phyloP scores from a whole-genome alignment of 106 monocot species.

The Dendrobium officinale region DNA sequence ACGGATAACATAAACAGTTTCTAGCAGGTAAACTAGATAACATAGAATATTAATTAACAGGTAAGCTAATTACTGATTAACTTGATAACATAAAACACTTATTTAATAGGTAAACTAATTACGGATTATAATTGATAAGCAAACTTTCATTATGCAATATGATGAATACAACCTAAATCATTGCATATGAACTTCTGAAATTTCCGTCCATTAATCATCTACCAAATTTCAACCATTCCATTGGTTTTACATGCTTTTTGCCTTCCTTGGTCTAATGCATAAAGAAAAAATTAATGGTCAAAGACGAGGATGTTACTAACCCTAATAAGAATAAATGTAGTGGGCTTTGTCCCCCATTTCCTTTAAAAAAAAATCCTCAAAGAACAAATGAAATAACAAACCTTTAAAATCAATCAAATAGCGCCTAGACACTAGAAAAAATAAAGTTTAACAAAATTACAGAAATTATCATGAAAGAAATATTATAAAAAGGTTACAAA shows the following conservation, averaged over 20 bases:
- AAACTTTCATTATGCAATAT: no score
- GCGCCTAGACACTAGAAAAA: no score
- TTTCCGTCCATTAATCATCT: background rate
- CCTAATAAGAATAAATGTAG: no score
- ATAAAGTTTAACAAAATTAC: no score
- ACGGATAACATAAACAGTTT: no score
- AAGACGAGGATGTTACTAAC: background rate
- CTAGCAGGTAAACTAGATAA: background rate
- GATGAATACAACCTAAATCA: background rate
- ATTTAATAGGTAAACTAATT: background rate
- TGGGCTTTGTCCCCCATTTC: no score
- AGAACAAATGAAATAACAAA: no score
- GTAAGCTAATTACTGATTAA: conserved; percentile 1
- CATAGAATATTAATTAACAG: background rate
- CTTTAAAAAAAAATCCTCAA: no score
- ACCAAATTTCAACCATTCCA: background rate
- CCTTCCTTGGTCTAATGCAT: background rate
- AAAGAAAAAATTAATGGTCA: background rate
- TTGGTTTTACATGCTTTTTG: background rate
- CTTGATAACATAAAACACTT: background rate
- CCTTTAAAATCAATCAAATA: no score
- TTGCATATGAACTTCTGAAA: background rate
- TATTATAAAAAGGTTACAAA: no score
- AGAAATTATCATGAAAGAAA: no score
- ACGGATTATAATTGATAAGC: background rate